A percentile compares a stretch with the other conserved stretches of the same genome.
phyloP scores from a whole-genome alignment of 495 filamentous ascomycete genomes.

The Talaromyces stipitatus region DNA sequence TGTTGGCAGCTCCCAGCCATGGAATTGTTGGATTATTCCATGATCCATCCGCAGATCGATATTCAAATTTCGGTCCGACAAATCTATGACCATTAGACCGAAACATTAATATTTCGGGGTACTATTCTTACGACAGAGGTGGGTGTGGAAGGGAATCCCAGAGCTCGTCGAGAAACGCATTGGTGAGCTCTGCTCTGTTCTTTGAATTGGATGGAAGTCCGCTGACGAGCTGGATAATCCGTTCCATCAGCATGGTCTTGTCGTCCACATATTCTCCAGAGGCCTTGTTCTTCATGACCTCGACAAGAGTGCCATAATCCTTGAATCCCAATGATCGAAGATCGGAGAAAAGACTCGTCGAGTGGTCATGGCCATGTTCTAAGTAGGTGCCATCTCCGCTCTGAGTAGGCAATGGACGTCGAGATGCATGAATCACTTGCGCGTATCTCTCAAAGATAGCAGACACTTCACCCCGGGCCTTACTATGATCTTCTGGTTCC shows the following conservation, averaged over 20 bases:
- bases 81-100: conserved; percentile 29
- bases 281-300: conserved; percentile 43
- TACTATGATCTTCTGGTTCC: conserved; percentile 24
- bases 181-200: conserved; percentile 56
- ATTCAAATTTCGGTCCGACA: conserved; percentile 57
- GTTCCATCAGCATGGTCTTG: conserved; percentile 76
- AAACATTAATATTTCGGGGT: background rate
- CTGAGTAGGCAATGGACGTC: conserved; percentile 58
- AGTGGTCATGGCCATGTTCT: conserved; percentile 34
- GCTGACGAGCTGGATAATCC: conserved; percentile 67
- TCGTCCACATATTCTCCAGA: conserved; percentile 57
- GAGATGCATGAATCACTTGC: conserved; percentile 57
- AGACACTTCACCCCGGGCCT: conserved; percentile 32
- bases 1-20: conserved; percentile 48
- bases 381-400: conserved; percentile 52
- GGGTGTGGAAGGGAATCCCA: conserved; percentile 55
- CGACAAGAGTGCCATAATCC: conserved; percentile 48
- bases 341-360: conserved; percentile 54
- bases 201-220: conserved; percentile 56
- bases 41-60: conserved; percentile 68
- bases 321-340: conserved; percentile 53
- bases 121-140: conserved; percentile 36
- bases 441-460: conserved; percentile 52
- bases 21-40: conserved; percentile 53
- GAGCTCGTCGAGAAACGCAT: conserved; percentile 60